phyloP scores from a whole-genome alignment of 202 grass and related monocot genomes.

The Schoenoplectus triqueter region DNA sequence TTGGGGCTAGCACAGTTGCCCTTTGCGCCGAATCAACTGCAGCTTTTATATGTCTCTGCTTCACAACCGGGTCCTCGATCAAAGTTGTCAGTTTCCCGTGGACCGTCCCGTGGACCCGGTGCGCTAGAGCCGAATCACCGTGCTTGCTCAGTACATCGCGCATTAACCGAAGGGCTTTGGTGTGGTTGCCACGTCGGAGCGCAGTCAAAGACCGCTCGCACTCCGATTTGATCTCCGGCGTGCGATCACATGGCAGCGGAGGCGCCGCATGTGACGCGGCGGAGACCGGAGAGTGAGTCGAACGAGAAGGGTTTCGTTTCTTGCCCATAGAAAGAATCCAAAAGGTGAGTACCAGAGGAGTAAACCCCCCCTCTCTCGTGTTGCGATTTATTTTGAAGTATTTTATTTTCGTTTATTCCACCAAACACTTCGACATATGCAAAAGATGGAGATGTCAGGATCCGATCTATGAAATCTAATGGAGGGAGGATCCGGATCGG shows the following conservation, averaged over 20 bases:
- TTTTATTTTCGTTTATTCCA: conserved; percentile 23
- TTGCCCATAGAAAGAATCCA: conserved; percentile 53
- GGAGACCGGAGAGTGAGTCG: conserved; percentile 28
- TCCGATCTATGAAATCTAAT: conserved; percentile 14
- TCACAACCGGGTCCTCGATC: conserved; percentile 65
- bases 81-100: conserved; percentile 27
- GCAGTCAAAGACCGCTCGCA: conserved; percentile 38
- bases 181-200: conserved; percentile 65
- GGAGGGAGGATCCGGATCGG: background rate
- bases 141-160: conserved; percentile 60
- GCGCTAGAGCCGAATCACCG: conserved; percentile 61
- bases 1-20: conserved; percentile 68
- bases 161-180: conserved; percentile 65
- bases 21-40: conserved; percentile 57
- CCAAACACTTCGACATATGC: conserved; percentile 24
- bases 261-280: background rate
- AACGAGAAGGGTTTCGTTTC: conserved; percentile 77
- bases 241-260: conserved; percentile 26
- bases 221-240: conserved; percentile 51
- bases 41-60: conserved; percentile 58
- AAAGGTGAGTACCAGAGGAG: conserved; percentile 34
- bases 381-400: background rate
- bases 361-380: background rate
- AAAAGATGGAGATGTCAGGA: background rate
- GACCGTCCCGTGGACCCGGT: conserved; percentile 76